Evolutionary conservation across 805 yeast genomes (phyloP).

Genomic region (Kodamaea leandrae): DNA sequence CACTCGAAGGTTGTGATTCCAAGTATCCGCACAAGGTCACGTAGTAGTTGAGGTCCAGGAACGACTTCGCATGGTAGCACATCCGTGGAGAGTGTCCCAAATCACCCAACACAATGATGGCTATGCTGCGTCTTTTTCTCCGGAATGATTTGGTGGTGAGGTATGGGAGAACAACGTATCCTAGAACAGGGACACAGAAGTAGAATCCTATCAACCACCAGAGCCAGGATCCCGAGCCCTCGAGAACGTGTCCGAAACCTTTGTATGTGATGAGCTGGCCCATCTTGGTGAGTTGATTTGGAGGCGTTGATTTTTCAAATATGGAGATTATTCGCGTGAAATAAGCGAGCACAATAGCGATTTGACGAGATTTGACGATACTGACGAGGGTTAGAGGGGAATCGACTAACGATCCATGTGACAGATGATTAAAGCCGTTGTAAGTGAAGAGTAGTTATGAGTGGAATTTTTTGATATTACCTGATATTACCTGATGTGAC

Average conservation of each 20-base stretch:
- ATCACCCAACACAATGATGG: conserved; percentile 87
- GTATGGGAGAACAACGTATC: conserved; percentile 41
- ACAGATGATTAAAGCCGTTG: too few relatives aligned
- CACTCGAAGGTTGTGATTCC: conserved; percentile 53
- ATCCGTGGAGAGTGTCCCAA: conserved; percentile 94
- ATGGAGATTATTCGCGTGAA: background rate
- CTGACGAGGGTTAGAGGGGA: background rate
- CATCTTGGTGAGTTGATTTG: background rate
- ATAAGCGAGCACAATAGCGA: background rate
- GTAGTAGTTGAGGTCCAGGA: conserved; percentile 63
- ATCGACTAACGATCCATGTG: background rate
- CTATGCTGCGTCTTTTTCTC: conserved; percentile 48
- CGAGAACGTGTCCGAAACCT: conserved; percentile 14
- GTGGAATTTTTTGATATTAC: too few relatives aligned
- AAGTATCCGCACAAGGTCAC: conserved; percentile 87
- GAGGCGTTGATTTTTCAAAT: too few relatives aligned
- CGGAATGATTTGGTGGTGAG: conserved; percentile 22
- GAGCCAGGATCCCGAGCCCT: conserved; percentile 19
- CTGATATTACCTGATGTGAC: too few relatives aligned
- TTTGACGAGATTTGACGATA: background rate
- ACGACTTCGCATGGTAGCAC: conserved; percentile 82
- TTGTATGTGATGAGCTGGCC: conserved; percentile 5
- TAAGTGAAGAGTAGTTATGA: background rate
- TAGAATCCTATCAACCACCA: conserved; percentile 48
- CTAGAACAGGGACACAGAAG: conserved; percentile 42